phyloP scores from a whole-genome alignment of 2,329 filamentous ascomycete genomes.

The Colletotrichum sp. region DNA sequence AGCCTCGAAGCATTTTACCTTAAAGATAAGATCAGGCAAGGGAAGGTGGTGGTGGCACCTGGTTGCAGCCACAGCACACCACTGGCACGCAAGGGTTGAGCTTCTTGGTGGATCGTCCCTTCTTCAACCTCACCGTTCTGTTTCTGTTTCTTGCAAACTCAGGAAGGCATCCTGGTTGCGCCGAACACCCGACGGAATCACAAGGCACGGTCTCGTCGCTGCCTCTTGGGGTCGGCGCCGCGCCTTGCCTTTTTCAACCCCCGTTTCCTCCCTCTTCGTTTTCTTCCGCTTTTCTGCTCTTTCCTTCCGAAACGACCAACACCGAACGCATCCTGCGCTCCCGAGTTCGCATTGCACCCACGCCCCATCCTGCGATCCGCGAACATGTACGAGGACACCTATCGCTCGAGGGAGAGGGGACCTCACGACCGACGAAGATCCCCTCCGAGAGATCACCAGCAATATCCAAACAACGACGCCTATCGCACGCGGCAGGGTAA shows the following conservation, averaged over 20 bases:
- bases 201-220: conserved; percentile 12
- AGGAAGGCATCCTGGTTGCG: background rate
- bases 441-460: conserved; percentile 18
- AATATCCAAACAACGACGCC: conserved; percentile 38
- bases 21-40: background rate
- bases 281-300: background rate
- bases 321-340: background rate
- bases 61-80: background rate
- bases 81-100: background rate
- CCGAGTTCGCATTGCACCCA: background rate
- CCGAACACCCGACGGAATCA: background rate
- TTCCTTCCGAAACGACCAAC: background rate
- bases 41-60: background rate
- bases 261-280: background rate
- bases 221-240: background rate
- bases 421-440: conserved; percentile 22
- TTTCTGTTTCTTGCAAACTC: background rate
- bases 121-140: background rate
- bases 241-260: background rate
- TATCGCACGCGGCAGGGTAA: conserved; percentile 57
- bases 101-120: conserved; percentile 10
- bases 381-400: conserved; percentile 17
- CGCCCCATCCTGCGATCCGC: conserved; percentile 4
- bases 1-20: background rate
- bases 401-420: conserved; percentile 17